phyloP scores from a whole-genome alignment of 495 filamentous ascomycete species.

The Wilcoxina mikolae region DNA sequence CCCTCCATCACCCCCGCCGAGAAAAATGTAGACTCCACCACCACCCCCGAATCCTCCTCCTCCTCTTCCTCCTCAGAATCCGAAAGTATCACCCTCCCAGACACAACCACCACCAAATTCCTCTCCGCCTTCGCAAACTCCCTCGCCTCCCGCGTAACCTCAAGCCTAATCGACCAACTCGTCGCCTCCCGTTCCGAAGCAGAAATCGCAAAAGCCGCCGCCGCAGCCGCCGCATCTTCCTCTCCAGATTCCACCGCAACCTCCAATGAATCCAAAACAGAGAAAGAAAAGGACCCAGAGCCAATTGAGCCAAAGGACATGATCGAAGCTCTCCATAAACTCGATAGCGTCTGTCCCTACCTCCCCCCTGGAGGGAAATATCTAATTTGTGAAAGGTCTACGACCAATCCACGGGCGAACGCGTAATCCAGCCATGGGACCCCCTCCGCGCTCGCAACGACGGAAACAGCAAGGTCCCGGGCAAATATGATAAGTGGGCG shows the following conservation, averaged over 20 bases:
- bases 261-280: background rate
- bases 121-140: background rate
- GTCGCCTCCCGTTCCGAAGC: background rate
- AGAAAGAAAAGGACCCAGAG: background rate
- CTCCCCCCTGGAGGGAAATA: background rate
- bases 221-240: background rate
- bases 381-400: background rate
- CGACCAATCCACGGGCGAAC: background rate
- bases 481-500: background rate
- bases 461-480: background rate
- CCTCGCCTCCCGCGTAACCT: background rate
- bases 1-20: no score
- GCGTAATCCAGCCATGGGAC: background rate
- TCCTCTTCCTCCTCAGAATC: no score
- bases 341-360: background rate
- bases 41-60: no score
- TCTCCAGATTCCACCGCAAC: background rate
- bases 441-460: background rate
- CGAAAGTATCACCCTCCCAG: no score
- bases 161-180: background rate
- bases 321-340: background rate
- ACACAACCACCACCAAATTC: no score
- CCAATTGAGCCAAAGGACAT: background rate
- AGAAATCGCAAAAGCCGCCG: background rate
- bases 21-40: no score